Base-by-base conservation (phyloP, 768 basidiomycete genomes). In the Solioccasus polychromus region DNA sequence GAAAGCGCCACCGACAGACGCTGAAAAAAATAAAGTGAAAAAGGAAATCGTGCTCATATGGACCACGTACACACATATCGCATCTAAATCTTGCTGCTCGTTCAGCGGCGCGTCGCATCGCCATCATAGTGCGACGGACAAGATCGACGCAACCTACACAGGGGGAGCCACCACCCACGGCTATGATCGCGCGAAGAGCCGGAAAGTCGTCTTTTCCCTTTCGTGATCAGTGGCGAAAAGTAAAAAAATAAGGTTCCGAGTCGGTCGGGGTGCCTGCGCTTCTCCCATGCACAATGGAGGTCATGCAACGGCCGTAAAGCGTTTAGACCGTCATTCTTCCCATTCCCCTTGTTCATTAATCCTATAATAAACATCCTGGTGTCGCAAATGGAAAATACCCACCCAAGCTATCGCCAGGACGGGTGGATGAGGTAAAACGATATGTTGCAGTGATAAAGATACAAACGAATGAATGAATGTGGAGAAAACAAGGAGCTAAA, bases 181-280 rank as follows among this genome's bases (percentile, higher is more conserved):
- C 14, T 26, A 29, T 41, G 35, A 37, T 52, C 42, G 17, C 46
- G 26, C 35, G 15, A 39, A 12, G 17, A 45, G 47, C 44, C 52
- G 38, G 20, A 7, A 44, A 38, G 29, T 15, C 28, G 35, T 31
- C 39, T 41, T 4, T 39, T 35, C 23, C 39, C 37, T 38, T n/a
- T n/a, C n/a, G n/a, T n/a, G n/a, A 42, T 30, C 17, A 37, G 35
- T 29, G 31, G 52, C 22, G 31, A 35, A 38, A 39, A 48, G n/a
- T 12, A 15, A 32, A 32, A 12, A 31, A 61, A 55, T 59, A 63
- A 64, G 62, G 60, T 61, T 61, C 60, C 62, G 60, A 44, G 41
- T 35, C 34, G 12, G 39, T 49, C 60, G 60, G 55, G 32, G 55
- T 61, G 45, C 40, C 32, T 45, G 44, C 25, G 29, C 60, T 59